These are phyloP conservation scores for Mangifera indica DNA, from an alignment of 345 rosid genomes.

Conservation along the genomic window DNA sequence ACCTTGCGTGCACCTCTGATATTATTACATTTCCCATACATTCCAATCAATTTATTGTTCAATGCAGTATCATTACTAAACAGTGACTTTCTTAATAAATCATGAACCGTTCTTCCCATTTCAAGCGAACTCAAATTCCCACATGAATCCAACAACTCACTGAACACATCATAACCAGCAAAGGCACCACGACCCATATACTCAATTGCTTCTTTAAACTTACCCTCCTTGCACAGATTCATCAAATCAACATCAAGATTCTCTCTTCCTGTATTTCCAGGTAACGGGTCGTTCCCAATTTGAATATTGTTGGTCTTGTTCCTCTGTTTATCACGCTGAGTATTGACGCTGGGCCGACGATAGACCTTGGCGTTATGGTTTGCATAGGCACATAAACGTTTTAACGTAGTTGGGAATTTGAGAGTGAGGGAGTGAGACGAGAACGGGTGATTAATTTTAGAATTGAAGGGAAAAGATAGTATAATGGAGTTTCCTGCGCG, in stretches of 20 bases:
- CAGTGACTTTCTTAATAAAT: conserved; percentile 31
- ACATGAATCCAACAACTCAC: conserved; percentile 36
- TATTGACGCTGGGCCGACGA: conserved; percentile 28
- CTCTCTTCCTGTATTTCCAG: conserved; percentile 12
- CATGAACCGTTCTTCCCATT: conserved; percentile 38
- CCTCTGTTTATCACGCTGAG: background rate
- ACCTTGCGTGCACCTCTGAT: conserved; percentile 42
- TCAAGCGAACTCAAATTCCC: conserved; percentile 36
- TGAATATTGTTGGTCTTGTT: background rate
- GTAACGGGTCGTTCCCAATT: conserved; percentile 22
- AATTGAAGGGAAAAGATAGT: conserved; percentile 2
- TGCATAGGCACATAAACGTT: conserved; percentile 29
- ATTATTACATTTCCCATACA: conserved; percentile 37
- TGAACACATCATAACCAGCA: conserved; percentile 37
- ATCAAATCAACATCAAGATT: conserved; percentile 32
- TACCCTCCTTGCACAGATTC: conserved; percentile 46
- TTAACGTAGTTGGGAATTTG: background rate
- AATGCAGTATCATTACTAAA: conserved; percentile 31
- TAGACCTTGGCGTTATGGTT: conserved; percentile 27
- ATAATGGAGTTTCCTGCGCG: conserved; percentile 19
- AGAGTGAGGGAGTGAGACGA: conserved; percentile 5
- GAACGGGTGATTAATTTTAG: conserved; percentile 3
- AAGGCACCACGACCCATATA: conserved; percentile 28
- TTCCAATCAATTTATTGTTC: conserved; percentile 33
- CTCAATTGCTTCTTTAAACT: conserved; percentile 41